Conservation (phyloP, 2,329 filamentous ascomycete species). For the Claviceps sorghi region DNA sequence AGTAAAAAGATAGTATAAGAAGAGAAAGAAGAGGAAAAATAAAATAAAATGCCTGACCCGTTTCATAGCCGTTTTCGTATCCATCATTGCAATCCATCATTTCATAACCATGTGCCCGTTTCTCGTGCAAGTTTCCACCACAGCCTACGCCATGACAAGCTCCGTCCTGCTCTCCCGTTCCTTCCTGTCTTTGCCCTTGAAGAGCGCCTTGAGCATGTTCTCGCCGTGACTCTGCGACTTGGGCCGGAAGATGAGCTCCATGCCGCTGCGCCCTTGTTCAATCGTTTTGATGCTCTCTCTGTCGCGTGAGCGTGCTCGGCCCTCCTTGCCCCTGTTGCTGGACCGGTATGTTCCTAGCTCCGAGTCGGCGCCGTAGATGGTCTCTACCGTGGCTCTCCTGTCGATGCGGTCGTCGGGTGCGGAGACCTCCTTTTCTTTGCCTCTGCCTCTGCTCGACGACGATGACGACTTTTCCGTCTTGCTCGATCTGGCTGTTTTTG, state of each 20-base stretch:
- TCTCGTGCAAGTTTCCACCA: too few species aligned
- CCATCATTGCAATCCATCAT: too few species aligned
- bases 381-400: constrained; percentile 9
- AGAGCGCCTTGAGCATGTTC: constrained; percentile 44
- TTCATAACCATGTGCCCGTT: too few species aligned
- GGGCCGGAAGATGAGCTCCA: constrained; percentile 28
- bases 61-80: too few species aligned
- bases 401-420: constrained; percentile 1
- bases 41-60: too few species aligned
- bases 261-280: constrained; percentile 17
- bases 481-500: constrained; percentile 14
- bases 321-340: constrained; percentile 17
- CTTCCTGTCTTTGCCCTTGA: constrained; percentile 40
- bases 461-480: constrained; percentile 7
- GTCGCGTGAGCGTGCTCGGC: not conserved
- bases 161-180: constrained; percentile 22
- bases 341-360: constrained; percentile 20
- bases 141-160: constrained; percentile 17
- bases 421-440: constrained; percentile 10
- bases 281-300: constrained; percentile 17
- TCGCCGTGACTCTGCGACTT: constrained; percentile 31
- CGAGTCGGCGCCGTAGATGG: constrained; percentile 16
- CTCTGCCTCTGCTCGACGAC: constrained; percentile 6
- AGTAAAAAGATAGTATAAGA: too few species aligned
- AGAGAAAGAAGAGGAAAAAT: too few species aligned